Conservation (phyloP, 2,329 filamentous ascomycete species). For the Cyphellophora europaea region DNA sequence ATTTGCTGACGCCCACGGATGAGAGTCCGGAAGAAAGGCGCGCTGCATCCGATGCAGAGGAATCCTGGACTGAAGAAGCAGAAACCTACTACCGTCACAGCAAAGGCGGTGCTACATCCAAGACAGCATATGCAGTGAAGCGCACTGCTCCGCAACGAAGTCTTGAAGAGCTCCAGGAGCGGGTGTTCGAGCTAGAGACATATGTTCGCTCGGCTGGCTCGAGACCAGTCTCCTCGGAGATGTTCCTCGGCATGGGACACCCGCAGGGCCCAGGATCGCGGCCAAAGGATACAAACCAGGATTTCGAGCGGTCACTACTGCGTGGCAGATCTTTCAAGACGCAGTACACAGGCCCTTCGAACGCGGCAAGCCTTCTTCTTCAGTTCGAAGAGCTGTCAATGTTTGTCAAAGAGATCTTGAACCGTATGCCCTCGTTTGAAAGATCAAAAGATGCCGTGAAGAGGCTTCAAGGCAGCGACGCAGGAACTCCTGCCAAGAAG, state of each 20-base stretch:
- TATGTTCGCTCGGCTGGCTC: slow-evolving; percentile 9
- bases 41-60: slow-evolving; percentile 6
- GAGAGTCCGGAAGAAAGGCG: slow-evolving; percentile 8
- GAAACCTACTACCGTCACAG: slow-evolving; percentile 13
- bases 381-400: slow-evolving; percentile 19
- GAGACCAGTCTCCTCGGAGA: slow-evolving; percentile 8
- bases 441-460: slow-evolving; percentile 13
- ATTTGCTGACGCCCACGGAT: slow-evolving; percentile 9
- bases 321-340: slow-evolving; percentile 18
- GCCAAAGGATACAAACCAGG: slow-evolving; percentile 8
- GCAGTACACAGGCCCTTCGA: slow-evolving; percentile 18
- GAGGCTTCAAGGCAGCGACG: slow-evolving; percentile 4
- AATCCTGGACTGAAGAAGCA: slow-evolving; percentile 15
- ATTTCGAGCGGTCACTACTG: slow-evolving; percentile 15
- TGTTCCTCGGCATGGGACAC: slow-evolving; percentile 7
- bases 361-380: slow-evolving; percentile 15
- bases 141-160: slow-evolving; percentile 5
- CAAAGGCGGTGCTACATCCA: slow-evolving; percentile 3
- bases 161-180: slow-evolving; percentile 10
- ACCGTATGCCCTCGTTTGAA: slow-evolving; percentile 10
- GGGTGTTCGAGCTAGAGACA: slow-evolving; percentile 11
- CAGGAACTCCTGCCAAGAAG: slow-evolving; percentile 1
- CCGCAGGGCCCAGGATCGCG: slow-evolving; percentile 2
- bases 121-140: slow-evolving; percentile 4
- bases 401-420: slow-evolving; percentile 17